Percentiles rank a stretch among this genome's conserved stretches.
Conservation (phyloP, 441 rosid genomes). For the Croton setiger region DNA sequence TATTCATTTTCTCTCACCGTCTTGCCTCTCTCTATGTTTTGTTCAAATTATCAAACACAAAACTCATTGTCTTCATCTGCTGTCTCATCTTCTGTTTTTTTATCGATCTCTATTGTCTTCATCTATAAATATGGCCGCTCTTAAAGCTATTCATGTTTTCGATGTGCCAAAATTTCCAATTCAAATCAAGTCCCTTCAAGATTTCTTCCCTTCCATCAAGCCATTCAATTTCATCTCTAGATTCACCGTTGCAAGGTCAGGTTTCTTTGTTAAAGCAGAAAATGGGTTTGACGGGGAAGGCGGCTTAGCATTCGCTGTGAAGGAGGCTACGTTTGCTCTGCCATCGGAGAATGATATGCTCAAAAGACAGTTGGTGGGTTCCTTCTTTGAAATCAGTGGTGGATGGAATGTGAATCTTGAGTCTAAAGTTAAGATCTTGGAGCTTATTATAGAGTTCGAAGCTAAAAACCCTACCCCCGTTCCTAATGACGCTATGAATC, state of each 20-base stretch:
- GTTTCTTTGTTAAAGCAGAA: conserved; percentile 37
- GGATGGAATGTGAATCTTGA: conserved; percentile 74
- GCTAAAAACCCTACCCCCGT: conserved; percentile 83
- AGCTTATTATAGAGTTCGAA: conserved; percentile 87
- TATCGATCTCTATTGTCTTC: not conserved
- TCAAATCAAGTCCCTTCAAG: conserved; percentile 47
- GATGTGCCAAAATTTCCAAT: conserved; percentile 50
- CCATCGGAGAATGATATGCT: conserved; percentile 47
- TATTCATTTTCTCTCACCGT: too few relatives aligned
- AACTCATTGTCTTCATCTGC: too few relatives aligned
- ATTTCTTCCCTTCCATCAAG: conserved; percentile 9
- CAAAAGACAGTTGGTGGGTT: conserved; percentile 65
- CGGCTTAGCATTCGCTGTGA: conserved; percentile 37
- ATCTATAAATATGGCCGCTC: conserved; percentile 33
- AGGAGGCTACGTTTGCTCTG: conserved; percentile 30
- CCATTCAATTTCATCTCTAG: not conserved
- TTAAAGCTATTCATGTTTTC: conserved; percentile 52
- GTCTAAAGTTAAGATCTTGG: conserved; percentile 84
- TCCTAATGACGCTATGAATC: conserved; percentile 73
- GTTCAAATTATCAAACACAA: too few relatives aligned
- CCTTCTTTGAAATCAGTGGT: conserved; percentile 75
- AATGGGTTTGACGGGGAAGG: conserved; percentile 26
- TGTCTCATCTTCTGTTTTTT: too few relatives aligned
- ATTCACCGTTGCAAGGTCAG: conserved; percentile 14
- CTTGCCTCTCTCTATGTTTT: too few relatives aligned